phyloP scores from a whole-genome alignment of 257 asterid species.

The Schizonepeta tenuifolia region DNA sequence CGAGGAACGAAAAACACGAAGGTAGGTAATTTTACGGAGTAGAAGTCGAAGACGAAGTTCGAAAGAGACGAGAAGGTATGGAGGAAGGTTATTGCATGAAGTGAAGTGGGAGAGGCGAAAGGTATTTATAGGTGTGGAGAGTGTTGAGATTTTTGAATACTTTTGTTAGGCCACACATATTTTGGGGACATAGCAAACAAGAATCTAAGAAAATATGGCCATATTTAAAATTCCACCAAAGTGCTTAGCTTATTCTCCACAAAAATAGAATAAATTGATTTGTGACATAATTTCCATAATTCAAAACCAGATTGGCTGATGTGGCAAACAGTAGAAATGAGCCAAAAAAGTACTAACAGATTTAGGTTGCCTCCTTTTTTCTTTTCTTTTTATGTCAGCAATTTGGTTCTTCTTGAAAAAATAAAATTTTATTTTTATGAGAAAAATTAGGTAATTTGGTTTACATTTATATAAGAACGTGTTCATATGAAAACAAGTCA shows the following conservation, averaged over 20 bases:
- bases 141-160: conserved; percentile 30
- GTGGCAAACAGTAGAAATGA: background rate
- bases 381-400: too few relatives aligned
- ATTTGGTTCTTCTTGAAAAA: too few relatives aligned
- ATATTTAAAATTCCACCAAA: conserved; percentile 2
- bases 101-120: conserved; percentile 43
- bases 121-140: conserved; percentile 54
- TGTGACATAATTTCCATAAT: conserved; percentile 12
- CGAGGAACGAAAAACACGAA: background rate
- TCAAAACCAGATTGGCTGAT: conserved; percentile 14
- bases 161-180: conserved; percentile 25
- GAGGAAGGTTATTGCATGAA: conserved; percentile 37
- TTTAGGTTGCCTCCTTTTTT: background rate
- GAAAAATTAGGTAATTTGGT: too few relatives aligned
- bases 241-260: conserved; percentile 20
- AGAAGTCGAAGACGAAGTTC: conserved; percentile 31
- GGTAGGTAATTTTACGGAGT: conserved; percentile 34
- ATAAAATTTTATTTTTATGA: too few relatives aligned
- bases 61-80: background rate
- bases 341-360: background rate
- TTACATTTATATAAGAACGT: too few relatives aligned
- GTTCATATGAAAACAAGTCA: too few relatives aligned
- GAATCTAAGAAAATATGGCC: conserved; percentile 19
- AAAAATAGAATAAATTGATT: conserved; percentile 10
- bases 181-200: background rate